phyloP scores from a whole-genome alignment of 2,329 filamentous ascomycete genomes.

The Trichoderma harzianum region DNA sequence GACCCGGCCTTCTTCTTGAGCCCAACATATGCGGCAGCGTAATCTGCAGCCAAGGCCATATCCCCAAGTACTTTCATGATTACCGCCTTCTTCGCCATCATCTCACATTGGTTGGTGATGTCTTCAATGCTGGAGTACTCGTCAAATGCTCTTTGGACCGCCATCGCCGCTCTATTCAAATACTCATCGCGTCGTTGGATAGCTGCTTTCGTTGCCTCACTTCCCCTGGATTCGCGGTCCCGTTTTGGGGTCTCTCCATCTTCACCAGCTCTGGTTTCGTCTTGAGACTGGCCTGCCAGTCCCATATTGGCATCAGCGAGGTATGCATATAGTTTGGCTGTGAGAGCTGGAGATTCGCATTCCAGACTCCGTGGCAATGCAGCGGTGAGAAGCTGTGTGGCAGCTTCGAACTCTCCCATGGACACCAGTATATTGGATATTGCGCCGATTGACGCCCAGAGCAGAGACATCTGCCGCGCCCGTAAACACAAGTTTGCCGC shows the following conservation, averaged over 20 bases:
- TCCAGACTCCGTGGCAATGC: slow-evolving; percentile 76
- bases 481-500: slow-evolving; percentile 72
- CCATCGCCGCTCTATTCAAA: slow-evolving; percentile 55
- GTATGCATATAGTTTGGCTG: slow-evolving; percentile 64
- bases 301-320: slow-evolving; percentile 79
- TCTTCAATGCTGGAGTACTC: slow-evolving; percentile 65
- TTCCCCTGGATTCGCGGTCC: neutral
- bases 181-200: slow-evolving; percentile 48
- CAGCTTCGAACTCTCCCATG: slow-evolving; percentile 67
- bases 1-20: slow-evolving; percentile 43
- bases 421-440: slow-evolving; percentile 67
- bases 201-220: neutral
- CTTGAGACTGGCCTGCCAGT: slow-evolving; percentile 52
- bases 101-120: slow-evolving; percentile 67
- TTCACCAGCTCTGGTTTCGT: neutral
- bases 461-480: slow-evolving; percentile 61
- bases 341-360: slow-evolving; percentile 59
- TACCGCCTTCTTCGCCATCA: slow-evolving; percentile 77
- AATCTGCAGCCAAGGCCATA: slow-evolving; percentile 59
- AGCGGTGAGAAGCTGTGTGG: slow-evolving; percentile 60
- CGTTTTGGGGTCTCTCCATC: neutral
- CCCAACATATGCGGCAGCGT: slow-evolving; percentile 61
- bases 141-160: slow-evolving; percentile 60
- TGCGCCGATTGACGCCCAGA: slow-evolving; percentile 70
- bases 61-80: slow-evolving; percentile 71